Evolutionary conservation across 148 eudicot genomes (phyloP).

Genomic region (Diospyros kaki): DNA sequence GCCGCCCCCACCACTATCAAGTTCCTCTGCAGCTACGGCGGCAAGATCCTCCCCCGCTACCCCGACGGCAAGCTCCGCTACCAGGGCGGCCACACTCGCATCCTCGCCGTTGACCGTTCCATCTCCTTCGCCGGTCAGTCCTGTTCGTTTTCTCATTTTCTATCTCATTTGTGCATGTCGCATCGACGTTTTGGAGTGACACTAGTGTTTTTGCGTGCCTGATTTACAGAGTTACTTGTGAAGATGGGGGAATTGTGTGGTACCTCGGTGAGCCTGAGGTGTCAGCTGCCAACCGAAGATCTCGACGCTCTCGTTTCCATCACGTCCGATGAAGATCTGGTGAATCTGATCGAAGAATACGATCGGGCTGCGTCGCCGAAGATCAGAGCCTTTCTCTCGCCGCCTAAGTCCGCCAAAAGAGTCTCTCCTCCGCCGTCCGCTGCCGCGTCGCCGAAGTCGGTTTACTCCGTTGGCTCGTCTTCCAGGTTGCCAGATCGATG

Average conservation of each 20-base stretch:
- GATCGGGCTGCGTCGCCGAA: constrained; percentile 34
- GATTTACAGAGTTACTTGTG: constrained; percentile 44
- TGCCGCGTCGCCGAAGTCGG: constrained; percentile 38
- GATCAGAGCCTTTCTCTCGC: constrained; percentile 62
- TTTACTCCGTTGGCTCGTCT: constrained; percentile 14
- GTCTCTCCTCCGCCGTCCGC: constrained; percentile 39
- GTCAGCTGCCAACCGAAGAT: constrained; percentile 84
- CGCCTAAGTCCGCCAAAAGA: constrained; percentile 24
- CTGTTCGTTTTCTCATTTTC: background rate
- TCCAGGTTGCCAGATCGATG: constrained; percentile 20
- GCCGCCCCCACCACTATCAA: constrained; percentile 30
- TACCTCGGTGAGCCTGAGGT: constrained; percentile 36
- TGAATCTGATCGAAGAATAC: constrained; percentile 71
- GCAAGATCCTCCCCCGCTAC: constrained; percentile 45
- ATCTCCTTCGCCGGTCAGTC: constrained; percentile 46
- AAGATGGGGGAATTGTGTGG: constrained; percentile 65
- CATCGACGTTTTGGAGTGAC: background rate
- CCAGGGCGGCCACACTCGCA: constrained; percentile 52
- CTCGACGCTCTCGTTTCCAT: constrained; percentile 59
- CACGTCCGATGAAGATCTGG: constrained; percentile 75
- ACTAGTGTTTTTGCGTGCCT: background rate
- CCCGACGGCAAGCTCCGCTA: constrained; percentile 58
- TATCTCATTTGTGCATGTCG: background rate
- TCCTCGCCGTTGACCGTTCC: constrained; percentile 40
- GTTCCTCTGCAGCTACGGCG: constrained; percentile 59